Evolutionary conservation across 1,139 yeast genomes (phyloP), one percentile per base, ranked within the genome.

Genomic region (Taiozyma sp.): DNA sequence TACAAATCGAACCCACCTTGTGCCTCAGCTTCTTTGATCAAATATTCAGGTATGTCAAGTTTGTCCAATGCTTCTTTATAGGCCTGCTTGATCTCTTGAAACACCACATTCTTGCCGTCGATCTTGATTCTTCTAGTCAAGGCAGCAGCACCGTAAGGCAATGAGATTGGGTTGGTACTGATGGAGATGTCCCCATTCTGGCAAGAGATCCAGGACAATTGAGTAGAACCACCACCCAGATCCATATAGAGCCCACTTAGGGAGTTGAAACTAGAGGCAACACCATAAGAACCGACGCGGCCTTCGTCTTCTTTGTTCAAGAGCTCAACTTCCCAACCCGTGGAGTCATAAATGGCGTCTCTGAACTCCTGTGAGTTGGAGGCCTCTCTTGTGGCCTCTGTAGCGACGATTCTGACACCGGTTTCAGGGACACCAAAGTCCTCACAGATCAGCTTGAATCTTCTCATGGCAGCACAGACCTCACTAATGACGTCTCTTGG

Each of bases 71-170:
- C 83, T 32, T 71, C 66, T 39, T 69, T 68, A 53, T 76, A 75
- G 26, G 79, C 73, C 30, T 66, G 63, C 51, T 69, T 73, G 13
- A 80, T 77, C 56, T 79, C 84, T 40, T 71, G 63, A 55, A 70
- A 78, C 24, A 80, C 56, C 2, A 67, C 69, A 46, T 68, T 69
- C 43, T 69, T 69, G 54, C 74, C 74, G 56, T 80, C 84, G 48
- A 69, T 63, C 51, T 69, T 69, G 54, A 81, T 65, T 55, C 86
- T 68, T 54, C 80, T 72, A 0, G 83, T 74, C 43, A 83, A 66
- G 0, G 83, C 81, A 28, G 85, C 85, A 0, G 87, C 84, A 16
- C 89, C 89, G 60, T 80, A 83, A 1, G 88, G 88, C 46, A 83
- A 63, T 1, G 83, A 76, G 3, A 80, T 79, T 0, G 88, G 85